Conservation (phyloP, 2,329 filamentous ascomycete genomes). For the Aulographum hederae region DNA sequence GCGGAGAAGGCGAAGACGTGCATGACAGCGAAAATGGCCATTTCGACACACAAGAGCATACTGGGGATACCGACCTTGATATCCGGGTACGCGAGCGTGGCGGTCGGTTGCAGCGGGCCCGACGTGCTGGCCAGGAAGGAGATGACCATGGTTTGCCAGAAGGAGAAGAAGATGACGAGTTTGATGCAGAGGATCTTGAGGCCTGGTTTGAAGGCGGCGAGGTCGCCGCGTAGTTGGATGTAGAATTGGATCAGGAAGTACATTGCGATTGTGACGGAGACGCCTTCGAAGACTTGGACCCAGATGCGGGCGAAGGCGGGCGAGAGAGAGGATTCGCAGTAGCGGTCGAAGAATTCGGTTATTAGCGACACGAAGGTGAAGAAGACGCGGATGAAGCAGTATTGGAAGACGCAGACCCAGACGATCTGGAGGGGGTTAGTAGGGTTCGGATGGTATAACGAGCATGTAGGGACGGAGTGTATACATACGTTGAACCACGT, state of each 20-base stretch:
- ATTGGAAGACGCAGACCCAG: conserved; percentile 71
- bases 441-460: background rate
- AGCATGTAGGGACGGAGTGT: background rate
- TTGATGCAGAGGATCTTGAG: conserved; percentile 77
- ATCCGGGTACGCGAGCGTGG: conserved; percentile 50
- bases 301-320: conserved; percentile 73
- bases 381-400: conserved; percentile 62
- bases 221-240: conserved; percentile 49
- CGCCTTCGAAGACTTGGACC: conserved; percentile 54
- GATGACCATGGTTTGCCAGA: conserved; percentile 58
- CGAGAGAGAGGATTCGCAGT: conserved; percentile 63
- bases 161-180: conserved; percentile 77
- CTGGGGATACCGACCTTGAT: conserved; percentile 67
- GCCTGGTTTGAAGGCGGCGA: conserved; percentile 53
- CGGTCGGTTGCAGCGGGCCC: conserved; percentile 38
- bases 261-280: conserved; percentile 68
- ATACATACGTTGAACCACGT: conserved; percentile 65
- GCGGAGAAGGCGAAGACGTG: conserved; percentile 75
- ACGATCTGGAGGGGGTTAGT: conserved; percentile 35
- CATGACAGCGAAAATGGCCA: conserved; percentile 61
- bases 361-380: conserved; percentile 66
- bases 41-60: conserved; percentile 64
- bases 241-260: conserved; percentile 82
- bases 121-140: conserved; percentile 38
- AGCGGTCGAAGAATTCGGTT: conserved; percentile 48